A percentile compares a stretch with the other conserved stretches of the same genome.
Evolutionary conservation across 2,329 filamentous ascomycete species (phyloP).

Genomic region (Coleophoma crateriformis): DNA sequence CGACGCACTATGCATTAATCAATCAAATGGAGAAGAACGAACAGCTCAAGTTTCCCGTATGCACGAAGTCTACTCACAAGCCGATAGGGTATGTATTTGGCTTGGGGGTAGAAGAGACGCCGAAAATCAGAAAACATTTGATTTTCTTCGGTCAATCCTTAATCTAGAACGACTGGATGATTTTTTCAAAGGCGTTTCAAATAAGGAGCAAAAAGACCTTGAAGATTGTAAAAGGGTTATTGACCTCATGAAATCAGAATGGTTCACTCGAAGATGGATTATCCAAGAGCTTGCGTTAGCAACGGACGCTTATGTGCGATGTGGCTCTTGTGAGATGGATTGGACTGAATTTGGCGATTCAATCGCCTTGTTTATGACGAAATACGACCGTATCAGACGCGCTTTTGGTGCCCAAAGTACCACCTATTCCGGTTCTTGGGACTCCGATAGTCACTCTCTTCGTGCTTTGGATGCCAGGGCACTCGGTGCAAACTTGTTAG

Average conservation of each 20-base stretch:
- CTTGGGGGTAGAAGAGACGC: not conserved
- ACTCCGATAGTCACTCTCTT: not conserved
- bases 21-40: slow-evolving; percentile 14
- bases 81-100: not conserved
- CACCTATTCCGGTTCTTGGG: not conserved
- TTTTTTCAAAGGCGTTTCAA: not conserved
- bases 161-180: not conserved
- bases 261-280: slow-evolving; percentile 34
- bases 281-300: slow-evolving; percentile 35
- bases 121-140: not conserved
- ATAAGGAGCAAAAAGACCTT: not conserved
- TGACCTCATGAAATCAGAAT: slow-evolving; percentile 18
- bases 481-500: slow-evolving; percentile 11
- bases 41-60: slow-evolving; percentile 9
- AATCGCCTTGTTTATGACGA: slow-evolving; percentile 13
- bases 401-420: not conserved
- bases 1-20: slow-evolving; percentile 17
- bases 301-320: slow-evolving; percentile 25
- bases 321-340: slow-evolving; percentile 25
- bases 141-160: not conserved
- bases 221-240: slow-evolving; percentile 4
- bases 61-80: not conserved
- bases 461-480: slow-evolving; percentile 7
- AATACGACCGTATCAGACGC: slow-evolving; percentile 9
- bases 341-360: slow-evolving; percentile 30